Evolutionary conservation across 345 rosid species (phyloP), one percentile per base, ranked within the genome.

Genomic region (Arabidopsis thaliana): DNA sequence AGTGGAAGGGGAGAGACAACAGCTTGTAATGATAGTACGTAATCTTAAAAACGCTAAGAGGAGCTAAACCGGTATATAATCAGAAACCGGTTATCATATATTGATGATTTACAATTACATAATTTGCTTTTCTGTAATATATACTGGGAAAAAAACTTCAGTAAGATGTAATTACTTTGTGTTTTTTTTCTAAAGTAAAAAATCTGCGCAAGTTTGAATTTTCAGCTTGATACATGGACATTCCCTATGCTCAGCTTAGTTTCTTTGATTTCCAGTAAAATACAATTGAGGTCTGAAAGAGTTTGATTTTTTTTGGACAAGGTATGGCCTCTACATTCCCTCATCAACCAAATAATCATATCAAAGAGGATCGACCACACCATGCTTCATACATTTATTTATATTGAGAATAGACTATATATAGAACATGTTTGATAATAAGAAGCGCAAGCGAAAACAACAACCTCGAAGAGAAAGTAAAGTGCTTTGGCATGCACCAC

Each of bases 1-100:
- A 79, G 99, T 95, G 0, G 99, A 95, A 87, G 97, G 99, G 40
- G 99, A 95, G 83, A 87, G 99, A 78, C 99, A 95, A 72, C 81
- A 87, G 80, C 97, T 95, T 59, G 92, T 89, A 50, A 95, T 95
- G 99, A 85, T 91, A 0, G 73, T 90, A 20, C 86, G 97, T 52
- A 86, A 85, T 80, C 83, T 88, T 40, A 87, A 85, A 84, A 95
- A 92, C 59, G 64, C 85, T 40, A 87, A 61, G 85, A 84, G 81
- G 79, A 80, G 80, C 67, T 86, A 67, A 75, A 73, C 23, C 65
- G 34, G 41, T 68, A 32, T n/a, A 36, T 65, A 30, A 57, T 63
- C 16, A 59, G 51, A 72, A 36, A 57, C 68, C 59, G 59, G 68
- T 51, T 60, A 2, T 59, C 75, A 22, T 45, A 34, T 33, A 20